Evolutionary conservation across 495 filamentous ascomycete species (phyloP).

Genomic region (Penicillium samsonianum): DNA sequence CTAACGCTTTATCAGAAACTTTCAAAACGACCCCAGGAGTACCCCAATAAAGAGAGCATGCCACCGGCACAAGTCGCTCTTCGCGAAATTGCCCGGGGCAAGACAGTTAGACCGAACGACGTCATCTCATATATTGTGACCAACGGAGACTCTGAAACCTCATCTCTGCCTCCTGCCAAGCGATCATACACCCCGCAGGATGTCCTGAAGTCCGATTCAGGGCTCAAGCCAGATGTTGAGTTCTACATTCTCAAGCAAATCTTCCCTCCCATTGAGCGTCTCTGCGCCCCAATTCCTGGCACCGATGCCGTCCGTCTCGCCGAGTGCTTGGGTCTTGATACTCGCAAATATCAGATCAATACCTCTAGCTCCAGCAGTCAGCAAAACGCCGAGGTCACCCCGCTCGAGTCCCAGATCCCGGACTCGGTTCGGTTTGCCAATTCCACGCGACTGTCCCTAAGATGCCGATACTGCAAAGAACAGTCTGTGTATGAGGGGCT

Average conservation of each 20-base stretch:
- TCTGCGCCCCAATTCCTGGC: slow-evolving; percentile 91
- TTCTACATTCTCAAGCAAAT: slow-evolving; percentile 99
- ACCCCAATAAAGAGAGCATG: slow-evolving; percentile 90
- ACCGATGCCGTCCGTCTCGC: slow-evolving; percentile 87
- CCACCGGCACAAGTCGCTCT: slow-evolving; percentile 97
- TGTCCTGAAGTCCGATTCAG: slow-evolving; percentile 72
- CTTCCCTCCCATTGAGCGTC: slow-evolving; percentile 95
- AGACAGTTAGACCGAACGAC: slow-evolving; percentile 84
- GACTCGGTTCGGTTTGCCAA: slow-evolving; percentile 80
- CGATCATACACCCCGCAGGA: slow-evolving; percentile 86
- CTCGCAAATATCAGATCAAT: slow-evolving; percentile 77
- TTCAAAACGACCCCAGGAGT: slow-evolving; percentile 88
- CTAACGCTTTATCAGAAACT: slow-evolving; percentile 61
- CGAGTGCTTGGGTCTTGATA: slow-evolving; percentile 90
- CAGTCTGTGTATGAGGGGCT: slow-evolving; percentile 76
- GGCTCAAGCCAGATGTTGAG: slow-evolving; percentile 81
- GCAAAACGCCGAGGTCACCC: slow-evolving; percentile 66
- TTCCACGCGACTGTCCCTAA: slow-evolving; percentile 70
- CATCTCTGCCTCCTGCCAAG: slow-evolving; percentile 70
- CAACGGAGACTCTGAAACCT: slow-evolving; percentile 66
- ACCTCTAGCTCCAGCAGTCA: slow-evolving; percentile 55
- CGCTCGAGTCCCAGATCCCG: slow-evolving; percentile 90
- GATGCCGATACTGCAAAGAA: slow-evolving; percentile 77
- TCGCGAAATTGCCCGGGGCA: slow-evolving; percentile 82
- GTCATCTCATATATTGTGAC: slow-evolving; percentile 96